Base-by-base conservation (phyloP, 1,284 basidiomycete species). In the Gomphus bonarii region DNA sequence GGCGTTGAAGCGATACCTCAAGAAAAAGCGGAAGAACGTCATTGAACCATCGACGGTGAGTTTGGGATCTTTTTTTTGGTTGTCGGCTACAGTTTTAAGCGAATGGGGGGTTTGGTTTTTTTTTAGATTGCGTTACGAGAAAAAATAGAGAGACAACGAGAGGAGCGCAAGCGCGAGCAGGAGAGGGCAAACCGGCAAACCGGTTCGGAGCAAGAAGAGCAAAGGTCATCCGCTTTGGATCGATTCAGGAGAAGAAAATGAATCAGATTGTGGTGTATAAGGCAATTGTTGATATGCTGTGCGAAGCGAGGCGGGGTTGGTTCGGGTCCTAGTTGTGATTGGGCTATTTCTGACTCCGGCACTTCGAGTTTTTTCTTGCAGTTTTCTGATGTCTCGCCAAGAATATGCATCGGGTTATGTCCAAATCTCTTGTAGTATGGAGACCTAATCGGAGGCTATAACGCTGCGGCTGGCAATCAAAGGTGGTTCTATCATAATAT, bases 11-110 rank as follows among this genome's bases (percentile, higher is more conserved):
- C 55, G 80, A 54, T 87, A 83, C 68, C 69, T 95, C 59, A 78
- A 88, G 63, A 93, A 93, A 73, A 88, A 93, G 70, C 82, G 90
- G 67, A 93, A 94, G 76, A 95, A 97, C 65, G 89, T 97, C 57
- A 81, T 97, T 62, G 92, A 95, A 68, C 89, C 91, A 28, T 79
- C 82, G 50, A 81, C 87, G 57, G 91, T 95, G 65, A 65, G 85
- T 77, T 51, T n/a, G n/a, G n/a, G n/a, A 11, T 30, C 30, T 12
- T 5, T 55, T 22, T 8, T 58, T 51, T 6, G 14, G n/a, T 22
- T 58, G 42, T 51, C 44, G 48, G 14, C 54, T 48, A 46, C 25
- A 42, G n/a, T n/a, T n/a, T 44, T 11, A 33, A n/a, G 30, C 58
- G 31, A 16, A 31, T 48, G 31, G n/a, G n/a, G n/a, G n/a, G n/a